These are phyloP conservation scores for Tricholoma flavovirens DNA, from an alignment of 768 basidiomycete species.

Conservation along the genomic window DNA sequence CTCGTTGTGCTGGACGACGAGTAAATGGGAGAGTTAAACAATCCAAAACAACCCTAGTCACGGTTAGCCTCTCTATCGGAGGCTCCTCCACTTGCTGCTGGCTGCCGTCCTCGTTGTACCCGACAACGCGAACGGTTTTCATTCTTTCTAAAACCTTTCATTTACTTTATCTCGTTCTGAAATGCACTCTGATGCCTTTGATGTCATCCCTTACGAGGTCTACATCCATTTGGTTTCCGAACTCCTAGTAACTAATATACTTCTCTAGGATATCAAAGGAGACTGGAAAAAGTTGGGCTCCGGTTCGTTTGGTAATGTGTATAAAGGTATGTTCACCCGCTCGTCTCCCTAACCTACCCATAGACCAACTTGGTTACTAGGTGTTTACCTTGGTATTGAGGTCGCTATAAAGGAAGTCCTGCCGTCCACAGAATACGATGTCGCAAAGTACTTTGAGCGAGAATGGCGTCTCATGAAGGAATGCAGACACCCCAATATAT, in stretches of 20 bases:
- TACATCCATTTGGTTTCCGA: conserved; percentile 14
- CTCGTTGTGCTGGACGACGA: too few species aligned
- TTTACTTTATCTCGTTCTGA: not conserved
- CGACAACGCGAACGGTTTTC: not conserved
- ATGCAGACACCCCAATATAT: conserved; percentile 88
- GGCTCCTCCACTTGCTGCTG: not conserved
- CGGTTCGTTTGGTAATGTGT: conserved; percentile 92
- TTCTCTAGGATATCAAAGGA: conserved; percentile 74
- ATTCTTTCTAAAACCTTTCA: not conserved
- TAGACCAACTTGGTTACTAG: conserved; percentile 30
- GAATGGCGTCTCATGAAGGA: conserved; percentile 99
- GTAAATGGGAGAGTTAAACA: not conserved
- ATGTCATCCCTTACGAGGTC: conserved; percentile 84
- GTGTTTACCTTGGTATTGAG: conserved; percentile 89
- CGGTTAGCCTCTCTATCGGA: too few species aligned
- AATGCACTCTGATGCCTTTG: conserved; percentile 66
- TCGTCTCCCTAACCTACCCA: not conserved
- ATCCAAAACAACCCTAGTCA: not conserved
- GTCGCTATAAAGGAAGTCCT: conserved; percentile 96
- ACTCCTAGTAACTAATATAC: not conserved
- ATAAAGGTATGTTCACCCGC: conserved; percentile 51
- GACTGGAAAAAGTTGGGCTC: conserved; percentile 86
- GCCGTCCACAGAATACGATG: conserved; percentile 87
- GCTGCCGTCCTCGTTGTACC: not conserved
- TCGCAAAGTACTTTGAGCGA: conserved; percentile 96